Evolutionary conservation across 208 protist species (phyloP).

Genomic region (Trypanosoma brucei): DNA sequence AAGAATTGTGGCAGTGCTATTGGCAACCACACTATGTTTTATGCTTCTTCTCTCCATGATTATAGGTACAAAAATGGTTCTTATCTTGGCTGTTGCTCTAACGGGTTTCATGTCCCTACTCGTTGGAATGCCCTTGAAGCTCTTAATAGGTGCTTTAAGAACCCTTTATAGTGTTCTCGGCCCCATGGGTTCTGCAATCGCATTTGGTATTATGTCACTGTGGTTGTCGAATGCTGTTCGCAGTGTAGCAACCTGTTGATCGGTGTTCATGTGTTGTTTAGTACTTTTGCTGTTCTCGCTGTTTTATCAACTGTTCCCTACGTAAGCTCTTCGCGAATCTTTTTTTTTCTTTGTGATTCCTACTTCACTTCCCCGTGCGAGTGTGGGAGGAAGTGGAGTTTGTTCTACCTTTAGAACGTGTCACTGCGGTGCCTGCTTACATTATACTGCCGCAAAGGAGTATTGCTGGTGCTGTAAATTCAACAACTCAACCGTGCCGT

Average conservation of each 20-base stretch:
- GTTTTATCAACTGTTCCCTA: background rate
- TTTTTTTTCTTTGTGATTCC: background rate
- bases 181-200: conserved; percentile 31
- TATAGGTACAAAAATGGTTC: conserved; percentile 56
- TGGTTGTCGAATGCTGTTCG: conserved; percentile 25
- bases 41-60: conserved; percentile 42
- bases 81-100: conserved; percentile 33
- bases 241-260: conserved; percentile 18
- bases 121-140: conserved; percentile 42
- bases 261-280: background rate
- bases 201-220: conserved; percentile 24
- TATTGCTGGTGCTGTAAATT: too few relatives aligned
- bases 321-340: background rate
- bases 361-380: background rate
- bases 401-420: too few relatives aligned
- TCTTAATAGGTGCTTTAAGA: conserved; percentile 44
- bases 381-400: background rate
- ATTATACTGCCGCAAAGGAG: too few relatives aligned
- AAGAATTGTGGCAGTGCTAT: conserved; percentile 52
- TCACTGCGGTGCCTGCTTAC: too few relatives aligned
- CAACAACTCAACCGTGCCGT: too few relatives aligned
- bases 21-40: conserved; percentile 39
- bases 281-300: background rate
- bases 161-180: conserved; percentile 62
- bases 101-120: conserved; percentile 29